Evolutionary conservation across 116 monocot species (phyloP), one percentile per base, ranked within the genome.

Genomic region (Dioscorea cayenensis): DNA sequence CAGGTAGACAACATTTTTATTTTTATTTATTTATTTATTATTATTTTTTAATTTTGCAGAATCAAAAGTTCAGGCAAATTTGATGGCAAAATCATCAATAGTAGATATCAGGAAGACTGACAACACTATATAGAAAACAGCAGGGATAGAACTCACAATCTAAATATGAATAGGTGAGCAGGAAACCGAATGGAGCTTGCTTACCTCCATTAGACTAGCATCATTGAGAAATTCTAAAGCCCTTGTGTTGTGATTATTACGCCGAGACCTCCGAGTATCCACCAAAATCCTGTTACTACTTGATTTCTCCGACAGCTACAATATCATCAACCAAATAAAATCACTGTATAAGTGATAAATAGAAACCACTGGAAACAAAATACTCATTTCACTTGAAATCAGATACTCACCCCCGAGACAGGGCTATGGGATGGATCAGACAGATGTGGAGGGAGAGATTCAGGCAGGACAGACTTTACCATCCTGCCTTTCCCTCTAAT

Each of bases 201-300:
- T 55, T n/a, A 88, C 89, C 89, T 89, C 85, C 72, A 80, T 76
- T 36, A 71, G 50, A 67, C 83, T 83, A n/a, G 17, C 69, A 70
- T 55, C 73, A 58, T 77, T 76, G 32, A 50, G 14, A 62, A 69
- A 73, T 70, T 78, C 73, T 27, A 55, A 75, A 62, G 60, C 62
- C 69, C 73, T 82, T 23, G 70, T 20, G 29, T 64, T 73, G 63
- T 55, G 21, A 13, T 75, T 70, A 14, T 64, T 73, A 36, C 12
- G 37, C 14, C 67, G 65, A 49, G 55, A 43, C 72, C 70, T 85
- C 51, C 75, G 71, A 75, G 37, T 52, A 58, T 38, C 14, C 28
- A 71, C 20, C 49, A 70, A 60, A 36, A 70, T 51, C 37, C 67
- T 63, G 25, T 78, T 65, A 49, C 70, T 76, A 52, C 76, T 66